phyloP scores from a whole-genome alignment of 2,329 filamentous ascomycete genomes.

The Capronia americana region DNA sequence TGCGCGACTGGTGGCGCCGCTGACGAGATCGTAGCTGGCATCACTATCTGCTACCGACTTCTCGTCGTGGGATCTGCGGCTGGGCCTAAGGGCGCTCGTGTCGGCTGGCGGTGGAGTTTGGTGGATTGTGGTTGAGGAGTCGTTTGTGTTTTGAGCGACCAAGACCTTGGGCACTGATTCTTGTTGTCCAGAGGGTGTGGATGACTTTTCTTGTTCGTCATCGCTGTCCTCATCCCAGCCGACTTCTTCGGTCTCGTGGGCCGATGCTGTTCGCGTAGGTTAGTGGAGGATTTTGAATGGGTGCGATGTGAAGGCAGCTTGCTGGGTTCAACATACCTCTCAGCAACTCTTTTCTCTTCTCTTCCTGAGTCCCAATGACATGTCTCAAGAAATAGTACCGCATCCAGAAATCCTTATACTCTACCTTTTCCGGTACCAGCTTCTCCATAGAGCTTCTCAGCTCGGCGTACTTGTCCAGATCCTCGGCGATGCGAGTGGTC shows the following conservation, averaged over 20 bases:
- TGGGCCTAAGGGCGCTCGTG: slow-evolving; percentile 60
- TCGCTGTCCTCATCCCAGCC: slow-evolving; percentile 76
- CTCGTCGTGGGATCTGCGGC: slow-evolving; percentile 78
- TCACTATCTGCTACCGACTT: slow-evolving; percentile 93
- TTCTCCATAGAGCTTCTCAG: slow-evolving; percentile 90
- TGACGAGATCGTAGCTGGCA: slow-evolving; percentile 93
- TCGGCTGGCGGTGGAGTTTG: slow-evolving; percentile 45
- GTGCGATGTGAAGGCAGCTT: background rate
- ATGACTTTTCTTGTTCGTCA: slow-evolving; percentile 53
- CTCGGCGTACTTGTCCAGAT: slow-evolving; percentile 86
- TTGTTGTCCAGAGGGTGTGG: slow-evolving; percentile 54
- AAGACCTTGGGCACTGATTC: slow-evolving; percentile 44
- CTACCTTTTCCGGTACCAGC: slow-evolving; percentile 89
- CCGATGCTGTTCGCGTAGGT: slow-evolving; percentile 46
- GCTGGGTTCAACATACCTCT: slow-evolving; percentile 69
- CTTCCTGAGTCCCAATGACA: slow-evolving; percentile 91
- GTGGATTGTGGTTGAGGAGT: slow-evolving; percentile 34
- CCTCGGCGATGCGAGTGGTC: slow-evolving; percentile 80
- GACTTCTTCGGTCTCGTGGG: slow-evolving; percentile 74
- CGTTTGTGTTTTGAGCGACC: slow-evolving; percentile 33
- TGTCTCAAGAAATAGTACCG: slow-evolving; percentile 94
- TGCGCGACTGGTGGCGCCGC: slow-evolving; percentile 77
- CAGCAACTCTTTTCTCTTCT: slow-evolving; percentile 82
- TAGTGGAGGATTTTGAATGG: slow-evolving; percentile 31
- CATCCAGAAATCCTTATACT: slow-evolving; percentile 89